Base-by-base conservation (phyloP, 441 rosid species). In the Aleurites moluccanus region DNA sequence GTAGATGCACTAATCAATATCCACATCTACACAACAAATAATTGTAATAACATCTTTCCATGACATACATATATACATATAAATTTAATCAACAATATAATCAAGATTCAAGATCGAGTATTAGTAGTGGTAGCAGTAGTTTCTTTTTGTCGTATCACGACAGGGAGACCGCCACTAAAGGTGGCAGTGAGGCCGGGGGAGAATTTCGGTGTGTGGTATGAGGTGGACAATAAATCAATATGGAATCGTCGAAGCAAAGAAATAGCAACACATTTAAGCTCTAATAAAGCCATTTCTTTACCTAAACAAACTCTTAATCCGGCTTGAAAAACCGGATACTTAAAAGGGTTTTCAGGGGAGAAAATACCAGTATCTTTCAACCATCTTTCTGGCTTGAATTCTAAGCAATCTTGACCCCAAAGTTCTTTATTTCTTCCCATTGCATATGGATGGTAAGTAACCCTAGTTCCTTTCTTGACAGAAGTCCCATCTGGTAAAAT, bases 121-220 rank as follows among this genome's bases (percentile, higher is more conserved):
- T 3, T 3, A 40, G 8, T 1, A 42, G 47, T 2, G 7, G 47
- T 1, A 42, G 47, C 2, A 52, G 18, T 52, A 52, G 23, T 52
- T 8, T 10, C 28, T 16, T 57, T 73, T 55, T 72, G 70, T 53
- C 73, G 82, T 3, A 85, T 82, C 72, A 60, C 4, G 15, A 80
- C 86, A 5, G 82, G 89, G 8, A 89, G 82, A 28, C 92, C 92
- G 2, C 86, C 89, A 3, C 79, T 50, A 55, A 89, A 75, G 30
- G 87, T 87, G 61, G 92, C 88, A 1, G 92, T 89, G 18, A 89
- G 84, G 1, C 92, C 90, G 0, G 90, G 85, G 7, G 83, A 83
- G 82, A 88, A 88, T n/a, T 67, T 75, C 6, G 84, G 88, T 6
- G 61, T 65, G 49, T 45, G 73, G 49, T 56, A 30, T 2, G 80